These are phyloP conservation scores for Russula sp. DNA, from an alignment of 768 basidiomycete genomes.

Conservation along the genomic window DNA sequence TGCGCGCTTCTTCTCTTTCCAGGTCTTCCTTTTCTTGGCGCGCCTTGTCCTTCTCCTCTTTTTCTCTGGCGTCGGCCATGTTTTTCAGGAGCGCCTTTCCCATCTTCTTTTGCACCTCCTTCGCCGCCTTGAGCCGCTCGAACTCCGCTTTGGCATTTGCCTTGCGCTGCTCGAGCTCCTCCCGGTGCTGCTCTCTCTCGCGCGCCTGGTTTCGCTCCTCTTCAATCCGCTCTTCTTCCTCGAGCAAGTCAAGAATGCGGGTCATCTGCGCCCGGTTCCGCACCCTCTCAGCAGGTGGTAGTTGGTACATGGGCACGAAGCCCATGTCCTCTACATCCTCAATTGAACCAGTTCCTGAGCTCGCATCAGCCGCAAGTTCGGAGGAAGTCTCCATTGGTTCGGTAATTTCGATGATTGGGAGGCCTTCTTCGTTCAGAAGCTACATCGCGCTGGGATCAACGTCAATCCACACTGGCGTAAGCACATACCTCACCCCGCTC, in stretches of 20 bases:
- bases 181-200: conserved; percentile 37
- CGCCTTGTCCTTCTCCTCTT: conserved; percentile 32
- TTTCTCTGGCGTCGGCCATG: conserved; percentile 35
- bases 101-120: conserved; percentile 70
- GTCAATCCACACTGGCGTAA: conserved; percentile 1
- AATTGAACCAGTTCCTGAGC: background rate
- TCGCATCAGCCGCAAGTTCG: conserved; percentile 24
- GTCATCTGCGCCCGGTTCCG: conserved; percentile 52
- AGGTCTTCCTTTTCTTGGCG: conserved; percentile 28
- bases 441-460: conserved; percentile 29
- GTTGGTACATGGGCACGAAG: conserved; percentile 39
- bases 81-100: conserved; percentile 55
- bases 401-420: conserved; percentile 71
- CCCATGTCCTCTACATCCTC: conserved; percentile 35
- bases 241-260: conserved; percentile 57
- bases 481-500: conserved; percentile 59
- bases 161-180: conserved; percentile 44
- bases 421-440: conserved; percentile 70
- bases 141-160: conserved; percentile 39
- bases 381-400: conserved; percentile 37
- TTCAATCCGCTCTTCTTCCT: conserved; percentile 57
- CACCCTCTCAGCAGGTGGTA: conserved; percentile 42
- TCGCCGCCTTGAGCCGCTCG: conserved; percentile 32
- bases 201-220: conserved; percentile 35
- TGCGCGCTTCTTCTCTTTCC: conserved; percentile 25